Base-by-base conservation (phyloP, 805 yeast genomes). In the Zygoascus bituminiphila region DNA sequence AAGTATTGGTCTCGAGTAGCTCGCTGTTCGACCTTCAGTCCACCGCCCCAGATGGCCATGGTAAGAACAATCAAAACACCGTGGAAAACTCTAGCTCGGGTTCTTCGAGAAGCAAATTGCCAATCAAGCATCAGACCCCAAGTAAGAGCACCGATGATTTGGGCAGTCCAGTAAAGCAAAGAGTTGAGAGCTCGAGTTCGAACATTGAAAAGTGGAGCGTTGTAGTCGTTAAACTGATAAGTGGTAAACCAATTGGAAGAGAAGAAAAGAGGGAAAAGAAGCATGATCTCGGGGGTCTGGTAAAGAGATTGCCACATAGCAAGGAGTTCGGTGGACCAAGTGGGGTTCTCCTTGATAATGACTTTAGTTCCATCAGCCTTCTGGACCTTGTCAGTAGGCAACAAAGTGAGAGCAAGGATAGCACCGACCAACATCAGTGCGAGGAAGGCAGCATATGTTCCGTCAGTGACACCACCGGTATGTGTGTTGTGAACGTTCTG, bases 241-340 rank as follows among this genome's bases (percentile, higher is more conserved):
- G 83, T 76, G 69, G 78, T 78, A 67, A 78, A 79, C 80, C 80
- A 79, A 67, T 79, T 79, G 33, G 84, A 76, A 24, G 81, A 71
- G 54, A 76, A 74, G 61, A 79, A 79, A 76, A 77, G 72, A 40
- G 84, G 84, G 70, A 80, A 74, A 60, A 78, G 57, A 22, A 74
- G 61, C 43, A 72, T 58, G 45, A 79, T 73, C 59, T 64, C 67
- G 43, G 76, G 76, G 55, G 73, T 74, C 21, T 52, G 53, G 47
- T 56, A 59, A 52, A 75, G 65, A 44, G 70, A 62, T 39, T 58
- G 57, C 52, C 60, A 60, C 56, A 77, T 66, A 41, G 68, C 76
- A 14, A 54, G 50, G 40, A 77, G 46, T 57, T 78, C 82, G 20
- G 67, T 60, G 55, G 65, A 64, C 69, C 74, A 65, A 53, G 72